phyloP scores from a whole-genome alignment of 1,284 basidiomycete genomes.

The Melampsora larici-populina region DNA sequence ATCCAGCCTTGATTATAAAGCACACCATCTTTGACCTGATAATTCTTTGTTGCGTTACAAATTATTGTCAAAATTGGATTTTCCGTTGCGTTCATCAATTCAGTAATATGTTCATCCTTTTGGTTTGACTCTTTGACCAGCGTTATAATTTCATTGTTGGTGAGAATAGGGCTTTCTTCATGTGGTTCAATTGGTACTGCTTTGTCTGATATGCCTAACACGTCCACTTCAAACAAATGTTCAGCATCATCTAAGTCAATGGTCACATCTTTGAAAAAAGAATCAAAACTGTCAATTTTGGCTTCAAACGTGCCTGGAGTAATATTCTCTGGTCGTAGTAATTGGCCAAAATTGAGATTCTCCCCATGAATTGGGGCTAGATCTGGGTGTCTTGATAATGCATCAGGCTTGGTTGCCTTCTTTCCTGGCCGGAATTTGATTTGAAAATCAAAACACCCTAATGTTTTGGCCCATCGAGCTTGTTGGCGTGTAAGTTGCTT shows the following conservation, averaged over 20 bases:
- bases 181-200: too few species aligned
- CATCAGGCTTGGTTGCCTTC: neutral
- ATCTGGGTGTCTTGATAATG: neutral
- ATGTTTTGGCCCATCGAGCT: neutral
- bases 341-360: neutral
- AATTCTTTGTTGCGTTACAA: too few species aligned
- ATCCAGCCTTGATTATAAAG: too few species aligned
- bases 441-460: neutral
- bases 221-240: neutral
- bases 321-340: neutral
- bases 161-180: too few species aligned
- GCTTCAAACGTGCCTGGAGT: neutral
- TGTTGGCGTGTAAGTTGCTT: neutral
- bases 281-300: neutral
- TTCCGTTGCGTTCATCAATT: too few species aligned
- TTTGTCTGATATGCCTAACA: neutral
- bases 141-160: too few species aligned
- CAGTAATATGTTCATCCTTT: too few species aligned
- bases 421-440: neutral
- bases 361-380: neutral
- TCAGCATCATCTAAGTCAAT: neutral
- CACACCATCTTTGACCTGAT: too few species aligned
- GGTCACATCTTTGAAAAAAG: neutral
- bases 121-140: too few species aligned
- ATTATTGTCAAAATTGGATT: too few species aligned